Base-by-base conservation (phyloP, 164 flowering plant genomes). In the Warburgia ugandensis region DNA sequence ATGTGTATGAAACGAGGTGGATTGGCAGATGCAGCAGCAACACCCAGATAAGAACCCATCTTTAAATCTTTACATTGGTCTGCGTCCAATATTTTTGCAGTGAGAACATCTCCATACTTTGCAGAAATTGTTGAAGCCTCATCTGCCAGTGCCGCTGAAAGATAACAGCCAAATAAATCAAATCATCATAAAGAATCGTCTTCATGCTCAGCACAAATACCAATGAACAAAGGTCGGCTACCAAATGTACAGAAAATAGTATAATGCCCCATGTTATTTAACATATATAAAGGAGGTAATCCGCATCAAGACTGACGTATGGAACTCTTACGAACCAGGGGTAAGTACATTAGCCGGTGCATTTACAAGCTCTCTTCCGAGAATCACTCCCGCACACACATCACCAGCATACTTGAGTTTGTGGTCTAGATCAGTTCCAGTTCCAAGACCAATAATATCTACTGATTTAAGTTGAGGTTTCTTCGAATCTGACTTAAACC, bases 331-430 rank as follows among this genome's bases (percentile, higher is more conserved):
- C 76, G 1, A 56, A 84, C 97, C 96, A 41, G 98, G 98, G n/a
- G 99, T 92, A 38, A 92, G 89, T 17, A 92, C 97, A 66, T 92
- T 92, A 14, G 99, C 85, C 6, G 97, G 99, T 25, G 97, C 80
- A 74, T 92, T 92, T 25, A 82, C 95, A 50, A 92, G 95, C 73
- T 86, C 88, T 68, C 47, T 80, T 26, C 89, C 99, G 37, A 88
- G 68, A 29, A 92, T 77, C 17, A 92, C 72, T 5, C 80, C 97
- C 30, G 80, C 73, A 65, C 85, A 77, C 61, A 86, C 79, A 62
- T 86, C 74, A 60, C 73, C 72, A 1, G 81, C 79, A 59, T 68
- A 75, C 68, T 86, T 86, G 45, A 92, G 82, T 62, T 82, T 82
- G 53, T 80, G 76, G 29, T 92, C 84, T 17, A 84, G 52, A 52